A percentile compares a stretch with the other conserved stretches of the same genome.
These are phyloP conservation scores for Collybia sordida DNA, from an alignment of 768 basidiomycete species.

Conservation along the genomic window DNA sequence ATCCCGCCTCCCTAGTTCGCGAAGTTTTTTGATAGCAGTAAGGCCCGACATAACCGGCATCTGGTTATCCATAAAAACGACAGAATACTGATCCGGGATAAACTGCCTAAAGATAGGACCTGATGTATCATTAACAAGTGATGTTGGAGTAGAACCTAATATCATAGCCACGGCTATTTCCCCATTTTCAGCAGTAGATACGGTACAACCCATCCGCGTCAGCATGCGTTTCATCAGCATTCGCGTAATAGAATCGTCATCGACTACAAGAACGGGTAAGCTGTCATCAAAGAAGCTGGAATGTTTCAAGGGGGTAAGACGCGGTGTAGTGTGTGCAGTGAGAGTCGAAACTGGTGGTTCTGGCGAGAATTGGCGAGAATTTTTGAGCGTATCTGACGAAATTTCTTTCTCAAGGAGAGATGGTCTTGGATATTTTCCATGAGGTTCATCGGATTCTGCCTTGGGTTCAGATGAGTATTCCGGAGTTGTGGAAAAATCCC, in stretches of 20 bases:
- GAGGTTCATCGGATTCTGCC: neutral
- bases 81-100: conserved; percentile 10
- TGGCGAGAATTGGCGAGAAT: neutral
- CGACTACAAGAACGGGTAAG: conserved; percentile 60
- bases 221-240: conserved; percentile 66
- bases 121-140: conserved; percentile 21
- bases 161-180: conserved; percentile 59
- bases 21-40: conserved; percentile 48
- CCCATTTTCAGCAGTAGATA: conserved; percentile 68
- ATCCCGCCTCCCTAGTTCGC: conserved; percentile 50
- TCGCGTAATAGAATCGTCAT: conserved; percentile 65
- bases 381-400: neutral
- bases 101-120: neutral
- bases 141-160: conserved; percentile 25
- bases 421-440: neutral
- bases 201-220: conserved; percentile 58
- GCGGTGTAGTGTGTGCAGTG: conserved; percentile 2
- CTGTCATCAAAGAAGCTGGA: neutral
- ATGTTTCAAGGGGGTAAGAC: conserved; percentile 2
- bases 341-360: neutral
- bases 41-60: conserved; percentile 69
- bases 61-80: conserved; percentile 48
- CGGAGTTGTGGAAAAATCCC: conserved; percentile 39
- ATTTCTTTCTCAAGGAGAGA: neutral
- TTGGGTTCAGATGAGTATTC: conserved; percentile 16